phyloP scores from a whole-genome alignment of 768 basidiomycete species.

The Hebeloma cylindrosporum region DNA sequence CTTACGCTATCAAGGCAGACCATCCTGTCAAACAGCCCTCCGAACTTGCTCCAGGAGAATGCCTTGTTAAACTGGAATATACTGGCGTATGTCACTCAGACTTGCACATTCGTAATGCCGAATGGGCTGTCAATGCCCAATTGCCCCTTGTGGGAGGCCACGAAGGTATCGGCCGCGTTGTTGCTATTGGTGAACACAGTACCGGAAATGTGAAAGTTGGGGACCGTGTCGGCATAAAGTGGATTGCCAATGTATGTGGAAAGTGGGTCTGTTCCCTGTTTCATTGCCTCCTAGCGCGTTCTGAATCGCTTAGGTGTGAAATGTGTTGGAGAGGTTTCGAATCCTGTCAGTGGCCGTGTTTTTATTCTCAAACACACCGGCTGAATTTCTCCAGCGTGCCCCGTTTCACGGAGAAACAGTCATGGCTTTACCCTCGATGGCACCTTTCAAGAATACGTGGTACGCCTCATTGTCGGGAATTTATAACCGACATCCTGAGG shows the following conservation, averaged over 20 bases:
- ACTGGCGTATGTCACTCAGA: slow-evolving; percentile 73
- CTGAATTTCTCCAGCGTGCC: slow-evolving; percentile 40
- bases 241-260: slow-evolving; percentile 47
- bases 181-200: slow-evolving; percentile 72
- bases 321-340: slow-evolving; percentile 71
- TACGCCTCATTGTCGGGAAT: slow-evolving; percentile 23
- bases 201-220: slow-evolving; percentile 58
- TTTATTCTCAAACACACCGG: no score
- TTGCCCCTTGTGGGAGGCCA: slow-evolving; percentile 73
- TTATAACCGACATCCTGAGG: slow-evolving; percentile 1
- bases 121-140: slow-evolving; percentile 59
- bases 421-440: slow-evolving; percentile 72
- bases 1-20: slow-evolving; percentile 37
- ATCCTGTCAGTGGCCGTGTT: slow-evolving; percentile 24
- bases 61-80: slow-evolving; percentile 69
- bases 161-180: slow-evolving; percentile 75
- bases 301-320: slow-evolving; percentile 47
- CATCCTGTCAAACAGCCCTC: slow-evolving; percentile 57
- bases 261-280: slow-evolving; percentile 24
- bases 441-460: slow-evolving; percentile 66
- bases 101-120: slow-evolving; percentile 62
- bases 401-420: slow-evolving; percentile 33
- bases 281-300: not conserved
- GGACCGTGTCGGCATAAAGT: slow-evolving; percentile 79
- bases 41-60: slow-evolving; percentile 60